Base-by-base conservation (phyloP, 345 rosid genomes). In the Triadica sebifera region DNA sequence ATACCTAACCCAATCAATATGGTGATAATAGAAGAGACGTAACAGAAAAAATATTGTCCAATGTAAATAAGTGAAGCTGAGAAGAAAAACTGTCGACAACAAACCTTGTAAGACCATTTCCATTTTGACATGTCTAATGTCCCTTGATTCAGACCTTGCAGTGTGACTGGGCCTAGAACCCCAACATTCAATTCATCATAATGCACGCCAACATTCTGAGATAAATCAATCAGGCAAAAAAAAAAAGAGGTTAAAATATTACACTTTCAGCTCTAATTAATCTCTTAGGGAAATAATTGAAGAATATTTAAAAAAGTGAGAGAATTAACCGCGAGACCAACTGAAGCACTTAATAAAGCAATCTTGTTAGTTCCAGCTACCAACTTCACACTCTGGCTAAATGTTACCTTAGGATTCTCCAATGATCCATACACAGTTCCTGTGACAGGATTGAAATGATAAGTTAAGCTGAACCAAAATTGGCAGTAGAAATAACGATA, bases 61-160 rank as follows among this genome's bases (percentile, higher is more conserved):
- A 49, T 4, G 34, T 51, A 12, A 38, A 25, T 29, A 65, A 7
- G 24, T 55, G n/a, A 13, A 20, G 25, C 6, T 45, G 5, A 24
- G 47, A 4, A 70, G 49, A 37, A 63, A 58, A 63, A n/a, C 22
- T 63, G 10, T 37, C 24, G 12, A 43, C 41, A 39, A 75, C 75
- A 12, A 58, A 79, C 82, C 82, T 80, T 75, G 70, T 80, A 80
- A 38, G 82, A 75, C 82, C 82, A 80, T 80, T 71, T 67, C 79
- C 69, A 60, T 20, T 70, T 60, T 8, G 82, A 47, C 62, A 80
- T 59, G 29, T 80, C 70, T 52, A 69, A 10, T 43, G 79, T 71
- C 62, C 82, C 82, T 46, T 52, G 69, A 67, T 80, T 75, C 69
- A 80, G 65, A 55, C 79, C 82, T 20, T 66, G 62, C 65, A 80